Base-by-base conservation (phyloP, 2,329 filamentous ascomycete genomes). In the Fusarium cicatricum region DNA sequence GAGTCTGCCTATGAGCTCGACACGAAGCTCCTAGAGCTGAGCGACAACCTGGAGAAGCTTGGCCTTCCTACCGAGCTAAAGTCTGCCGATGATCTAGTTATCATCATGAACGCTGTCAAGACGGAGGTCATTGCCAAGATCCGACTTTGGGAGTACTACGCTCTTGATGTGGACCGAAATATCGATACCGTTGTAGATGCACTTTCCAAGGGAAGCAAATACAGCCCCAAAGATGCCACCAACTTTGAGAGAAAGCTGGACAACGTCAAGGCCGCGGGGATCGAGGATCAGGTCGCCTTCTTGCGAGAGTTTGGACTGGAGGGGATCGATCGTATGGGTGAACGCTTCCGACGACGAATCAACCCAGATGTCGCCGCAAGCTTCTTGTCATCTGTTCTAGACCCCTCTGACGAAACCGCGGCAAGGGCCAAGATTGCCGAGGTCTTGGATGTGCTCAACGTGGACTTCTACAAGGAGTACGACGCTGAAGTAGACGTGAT, bases 121-220 rank as follows among this genome's bases (percentile, higher is more conserved):
- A 85, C 85, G 16, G 84, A 92, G 48, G 92, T 95, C 31, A 85
- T 99, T 69, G 85, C 85, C 21, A 83, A 85, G 34, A 85, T 94
- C 57, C 88, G 88, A 42, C 82, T 99, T 2, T 99, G 95, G 95
- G 91, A 99, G 72, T 99, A 89, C 77, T 99, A 97, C 71, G 87
- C 90, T 14, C 79, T 96, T 52, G 86, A 98, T 69, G 87, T 95
- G 4, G 86, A 94, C 52, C 80, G 84, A 26, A 86, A 94, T 70
- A 82, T 86, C 5, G 82, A 89, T 60, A 85, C 85, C 7, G 85
- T 89, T 29, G 74, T 95, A 3, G 82, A 90, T 37, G 82, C 87
- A 1, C 98, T 94, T 92, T 79, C 81, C 29, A 77, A 78, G 23
- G 88, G 87, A 16, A 77, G 85, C 40, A 77, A 83, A 41, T 80